Conservation (phyloP, 2,329 filamentous ascomycete species). For the Ophioceras dolichostomum region DNA sequence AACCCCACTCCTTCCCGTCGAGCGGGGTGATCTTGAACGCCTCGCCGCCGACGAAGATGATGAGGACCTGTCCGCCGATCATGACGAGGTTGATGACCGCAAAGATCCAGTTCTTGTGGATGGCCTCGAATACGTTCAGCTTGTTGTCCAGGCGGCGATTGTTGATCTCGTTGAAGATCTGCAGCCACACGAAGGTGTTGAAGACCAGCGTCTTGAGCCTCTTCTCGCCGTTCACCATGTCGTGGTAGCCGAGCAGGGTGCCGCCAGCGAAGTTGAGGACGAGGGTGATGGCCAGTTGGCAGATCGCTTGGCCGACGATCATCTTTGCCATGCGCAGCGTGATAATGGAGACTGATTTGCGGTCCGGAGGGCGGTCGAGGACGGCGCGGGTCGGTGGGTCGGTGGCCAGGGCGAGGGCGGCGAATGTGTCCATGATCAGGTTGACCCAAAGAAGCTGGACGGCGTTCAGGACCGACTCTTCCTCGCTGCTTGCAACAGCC, state of each 20-base stretch:
- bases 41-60: constrained; percentile 66
- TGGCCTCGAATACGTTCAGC: constrained; percentile 78
- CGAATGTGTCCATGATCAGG: constrained; percentile 94
- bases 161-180: constrained; percentile 61
- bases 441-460: constrained; percentile 95
- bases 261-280: constrained; percentile 66
- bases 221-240: neutral
- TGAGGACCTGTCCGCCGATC: constrained; percentile 73
- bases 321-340: constrained; percentile 98
- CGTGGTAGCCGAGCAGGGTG: neutral
- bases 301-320: constrained; percentile 87
- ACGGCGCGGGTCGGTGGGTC: constrained; percentile 79
- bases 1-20: constrained; percentile 65
- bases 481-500: constrained; percentile 57
- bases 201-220: constrained; percentile 45
- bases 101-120: constrained; percentile 72
- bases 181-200: constrained; percentile 62
- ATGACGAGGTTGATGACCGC: constrained; percentile 69
- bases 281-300: constrained; percentile 71
- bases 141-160: constrained; percentile 77
- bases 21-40: constrained; percentile 58
- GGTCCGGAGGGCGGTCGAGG: constrained; percentile 60
- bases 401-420: constrained; percentile 76
- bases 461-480: constrained; percentile 69
- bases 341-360: constrained; percentile 50